phyloP scores from a whole-genome alignment of 805 yeast species.

The Kazachstania kunashirensis region DNA sequence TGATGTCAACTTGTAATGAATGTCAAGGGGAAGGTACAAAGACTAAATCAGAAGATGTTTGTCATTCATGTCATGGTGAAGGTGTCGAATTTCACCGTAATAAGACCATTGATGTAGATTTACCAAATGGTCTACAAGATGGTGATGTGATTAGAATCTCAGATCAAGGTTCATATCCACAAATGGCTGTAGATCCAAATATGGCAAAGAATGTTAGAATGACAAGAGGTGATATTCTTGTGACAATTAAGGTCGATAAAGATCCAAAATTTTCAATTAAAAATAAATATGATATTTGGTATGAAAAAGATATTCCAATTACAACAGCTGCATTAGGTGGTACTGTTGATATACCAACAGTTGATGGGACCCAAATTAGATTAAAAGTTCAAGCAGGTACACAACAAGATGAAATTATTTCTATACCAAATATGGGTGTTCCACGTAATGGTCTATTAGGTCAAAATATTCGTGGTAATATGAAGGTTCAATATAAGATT shows the following conservation, averaged over 20 bases:
- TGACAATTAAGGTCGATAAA: slow-evolving; percentile 66
- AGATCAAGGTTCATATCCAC: slow-evolving; percentile 87
- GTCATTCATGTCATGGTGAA: slow-evolving; percentile 77
- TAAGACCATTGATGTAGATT: slow-evolving; percentile 67
- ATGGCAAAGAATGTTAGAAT: slow-evolving; percentile 41
- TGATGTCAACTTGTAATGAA: slow-evolving; percentile 83
- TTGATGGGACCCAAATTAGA: slow-evolving; percentile 68
- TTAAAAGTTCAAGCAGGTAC: slow-evolving; percentile 79
- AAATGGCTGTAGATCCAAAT: slow-evolving; percentile 54
- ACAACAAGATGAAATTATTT: slow-evolving; percentile 60
- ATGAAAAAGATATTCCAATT: slow-evolving; percentile 64
- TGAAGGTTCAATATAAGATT: slow-evolving; percentile 66
- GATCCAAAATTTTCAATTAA: slow-evolving; percentile 63
- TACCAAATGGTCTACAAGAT: slow-evolving; percentile 83
- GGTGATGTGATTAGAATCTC: slow-evolving; percentile 78
- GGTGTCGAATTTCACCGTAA: slow-evolving; percentile 59
- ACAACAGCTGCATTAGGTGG: slow-evolving; percentile 98
- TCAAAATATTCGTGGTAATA: slow-evolving; percentile 55
- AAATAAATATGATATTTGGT: slow-evolving; percentile 52
- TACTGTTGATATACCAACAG: slow-evolving; percentile 77
- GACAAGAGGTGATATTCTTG: slow-evolving; percentile 78
- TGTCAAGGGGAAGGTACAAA: slow-evolving; percentile 87
- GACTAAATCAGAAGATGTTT: slow-evolving; percentile 57
- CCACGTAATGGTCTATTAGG: slow-evolving; percentile 36
- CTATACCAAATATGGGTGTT: slow-evolving; percentile 80